Base-by-base conservation (phyloP, 768 basidiomycete species). In the Saitozyma sp. region DNA sequence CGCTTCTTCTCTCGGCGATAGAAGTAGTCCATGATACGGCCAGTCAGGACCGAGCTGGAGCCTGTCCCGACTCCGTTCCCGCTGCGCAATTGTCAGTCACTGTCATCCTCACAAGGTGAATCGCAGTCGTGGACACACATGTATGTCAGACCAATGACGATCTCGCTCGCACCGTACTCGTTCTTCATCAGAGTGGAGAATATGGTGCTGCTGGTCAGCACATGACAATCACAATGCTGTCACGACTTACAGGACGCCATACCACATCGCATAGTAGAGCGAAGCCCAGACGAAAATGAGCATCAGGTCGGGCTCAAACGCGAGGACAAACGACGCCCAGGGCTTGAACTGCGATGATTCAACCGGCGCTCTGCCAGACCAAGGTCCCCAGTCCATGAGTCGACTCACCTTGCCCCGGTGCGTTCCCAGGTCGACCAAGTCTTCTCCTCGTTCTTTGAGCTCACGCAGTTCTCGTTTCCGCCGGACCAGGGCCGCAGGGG, bases 21-120 rank as follows among this genome's bases (percentile, higher is more conserved):
- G 64, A 90, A 85, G 65, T 79, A 76, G 67, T 92, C 88, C 19
- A 91, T 75, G 9, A 89, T 65, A 57, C 81, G 84, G 0, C 90
- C 90, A 14, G 81, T 84, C 0, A 81, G 19, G 14, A 81, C 70
- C 19, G 85, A 83, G 17, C 89, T 88, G n/a, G 87, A 54, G 6
- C 84, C 76, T 81, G 86, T 86, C 0, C 90, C 91, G n/a, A 85
- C 84, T 1, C 90, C 91, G 57, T 89, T 84, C 0, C 86, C 84
- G 10, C 69, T 69, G 61, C 13, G 48, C 19, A 6, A 16, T 9
- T 29, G 48, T 62, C 29, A 58, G 55, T n/a, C 48, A 55, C 37
- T 19, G 42, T 58, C 11, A 49, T 37, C 42, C 53, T 20, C 20
- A 16, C 3, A 46, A 2, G 6, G 2, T 46, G 3, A 46, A 29